Evolutionary conservation across 345 rosid genomes (phyloP), one percentile per base, ranked within the genome.

Genomic region (Ceriops decandra): DNA sequence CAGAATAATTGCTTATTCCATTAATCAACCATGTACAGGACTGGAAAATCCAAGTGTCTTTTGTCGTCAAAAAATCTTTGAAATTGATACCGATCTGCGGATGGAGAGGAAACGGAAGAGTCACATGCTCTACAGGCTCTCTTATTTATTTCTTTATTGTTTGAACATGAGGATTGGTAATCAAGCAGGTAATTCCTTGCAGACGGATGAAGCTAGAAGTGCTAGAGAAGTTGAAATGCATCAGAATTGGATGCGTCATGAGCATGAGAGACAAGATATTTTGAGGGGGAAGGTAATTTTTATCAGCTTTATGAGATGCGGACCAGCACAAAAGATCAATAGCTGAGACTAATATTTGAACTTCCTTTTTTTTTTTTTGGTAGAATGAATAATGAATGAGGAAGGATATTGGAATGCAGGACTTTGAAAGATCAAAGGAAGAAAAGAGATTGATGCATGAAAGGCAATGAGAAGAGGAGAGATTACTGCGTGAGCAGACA

Each of bases 361-460:
- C 46, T 59, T 74, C 73, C 61, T 78, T 31, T 63, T 75, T 67
- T 63, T 75, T 67, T 47, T 71, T 33, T 33, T 33, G 36, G 9
- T 33, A 95, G 98, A 86, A 63, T 82, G 99, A 95, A 78, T 98
- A 95, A 71, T 84, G 89, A 64, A 73, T 84, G 82, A 87, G 22
- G 81, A 95, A 87, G 80, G 99, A 90, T 72, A 90, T 90, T 89
- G 97, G 92, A 81, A 92, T 81, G 79, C 83, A 63, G 61, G 98
- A 89, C 64, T 97, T 97, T 75, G 99, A 95, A 82, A 89, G 93
- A 82, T 79, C 87, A 71, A 95, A 95, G 68, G 98, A 95, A 82
- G 97, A 90, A 79, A 98, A 92, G 81, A 89, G 88, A 74, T 75
- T 90, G 84, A 71, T 90, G 77, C 99, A 98, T 79, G 99, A 90